A percentile compares a stretch with the other conserved stretches of the same genome.
These are phyloP conservation scores for Hanseniaspora vineae DNA, from an alignment of 805 yeast genomes.

Conservation along the genomic window DNA sequence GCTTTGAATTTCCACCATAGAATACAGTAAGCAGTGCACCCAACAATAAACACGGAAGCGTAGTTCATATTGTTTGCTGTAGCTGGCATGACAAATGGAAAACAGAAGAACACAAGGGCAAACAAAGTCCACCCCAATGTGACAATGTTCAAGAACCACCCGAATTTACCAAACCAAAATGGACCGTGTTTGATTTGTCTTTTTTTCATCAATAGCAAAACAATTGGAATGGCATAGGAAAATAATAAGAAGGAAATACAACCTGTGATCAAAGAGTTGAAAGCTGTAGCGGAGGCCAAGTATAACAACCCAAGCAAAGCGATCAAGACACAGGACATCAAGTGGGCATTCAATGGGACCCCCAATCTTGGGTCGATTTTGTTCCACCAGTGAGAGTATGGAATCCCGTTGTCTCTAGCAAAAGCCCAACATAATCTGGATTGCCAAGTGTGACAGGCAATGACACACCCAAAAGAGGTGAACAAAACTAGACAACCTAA, in stretches of 20 bases:
- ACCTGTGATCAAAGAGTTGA: slow-evolving; percentile 50
- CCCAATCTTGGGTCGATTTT: slow-evolving; percentile 39
- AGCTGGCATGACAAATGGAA: slow-evolving; percentile 55
- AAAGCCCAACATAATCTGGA: slow-evolving; percentile 63
- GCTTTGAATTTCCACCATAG: slow-evolving; percentile 40
- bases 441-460: slow-evolving; percentile 60
- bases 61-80: slow-evolving; percentile 54
- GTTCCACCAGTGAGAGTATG: slow-evolving; percentile 42
- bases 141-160: slow-evolving; percentile 37
- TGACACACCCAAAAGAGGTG: slow-evolving; percentile 50
- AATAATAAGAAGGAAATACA: slow-evolving; percentile 48
- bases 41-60: slow-evolving; percentile 42
- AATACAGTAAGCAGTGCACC: slow-evolving; percentile 31
- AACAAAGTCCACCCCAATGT: slow-evolving; percentile 46
- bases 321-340: slow-evolving; percentile 40
- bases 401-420: slow-evolving; percentile 58
- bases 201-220: slow-evolving; percentile 32
- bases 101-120: slow-evolving; percentile 46
- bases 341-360: slow-evolving; percentile 50
- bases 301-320: slow-evolving; percentile 47
- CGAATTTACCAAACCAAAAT: slow-evolving; percentile 50
- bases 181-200: slow-evolving; percentile 44
- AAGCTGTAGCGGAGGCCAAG: slow-evolving; percentile 56
- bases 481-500: slow-evolving; percentile 39
- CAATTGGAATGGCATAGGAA: slow-evolving; percentile 46